Base-by-base conservation (phyloP, 2,329 filamentous ascomycete species). In the Hortaea sp. region DNA sequence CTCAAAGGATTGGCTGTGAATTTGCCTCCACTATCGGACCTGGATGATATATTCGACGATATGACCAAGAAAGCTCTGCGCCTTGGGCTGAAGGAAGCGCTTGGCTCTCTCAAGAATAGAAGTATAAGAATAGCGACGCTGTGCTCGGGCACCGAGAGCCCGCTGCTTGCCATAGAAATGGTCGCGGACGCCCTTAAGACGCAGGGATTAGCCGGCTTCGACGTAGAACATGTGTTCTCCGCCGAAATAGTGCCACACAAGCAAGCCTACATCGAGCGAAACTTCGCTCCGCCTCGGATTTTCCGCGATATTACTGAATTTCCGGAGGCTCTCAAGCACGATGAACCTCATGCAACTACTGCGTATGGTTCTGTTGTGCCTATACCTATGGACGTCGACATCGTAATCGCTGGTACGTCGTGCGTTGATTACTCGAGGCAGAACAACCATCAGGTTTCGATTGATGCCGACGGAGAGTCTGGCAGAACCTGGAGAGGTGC, bases 91-190 rank as follows among this genome's bases (percentile, higher is more conserved):
- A 43, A 57, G 29, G 46, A 67, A 43, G 61, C 68, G 1, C 38
- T 72, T 1, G 29, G 58, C 2, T 53, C 63, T 42, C 52, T 72
- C 1, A 56, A 62, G 6, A 57, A 58, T 2, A 58, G 67, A 5
- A 57, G 67, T 4, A 54, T 84, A 0, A 64, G 72, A 6, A 68
- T 88, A 28, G 84, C 75, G 0, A 90, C 85, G 0, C 78, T 88
- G 69, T 89, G 84, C 59, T 88, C 84, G 1, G 85, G 85, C 0
- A 89, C 85, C 0, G 85, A 90, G 54, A 79, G 79, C 4, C 85
- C 85, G 0, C 65, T 90, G 1, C 69, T 88, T 1, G 81, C 81
- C 0, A 59, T 88, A 10, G 66, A 78, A 10, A 68, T 81, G 60
- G 64, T 87, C 40, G 42, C 59, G 58, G 63, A 65, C 20, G 59